Evolutionary conservation across 768 basidiomycete genomes (phyloP), one percentile per base, ranked within the genome.

Genomic region (Termitomyces bulborhizus): DNA sequence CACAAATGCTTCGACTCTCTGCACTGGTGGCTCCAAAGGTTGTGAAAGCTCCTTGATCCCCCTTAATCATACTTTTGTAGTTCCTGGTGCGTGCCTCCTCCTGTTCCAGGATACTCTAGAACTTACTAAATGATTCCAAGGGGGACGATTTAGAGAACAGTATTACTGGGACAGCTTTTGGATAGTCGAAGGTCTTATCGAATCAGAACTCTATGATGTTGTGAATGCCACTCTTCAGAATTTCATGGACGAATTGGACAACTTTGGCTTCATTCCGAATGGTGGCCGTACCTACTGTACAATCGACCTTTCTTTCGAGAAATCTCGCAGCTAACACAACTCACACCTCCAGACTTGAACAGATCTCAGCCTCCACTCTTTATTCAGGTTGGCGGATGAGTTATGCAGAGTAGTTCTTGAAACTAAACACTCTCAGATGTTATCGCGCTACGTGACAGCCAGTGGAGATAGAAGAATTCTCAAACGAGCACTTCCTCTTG

Each of bases 331-430:
- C 93, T 97, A 64, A 54, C 32, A 24, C 46, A 18, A 31, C 46
- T 27, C 9, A 29, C 46, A 31, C 26, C 41, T 16, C 11, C 24
- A 89, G 87, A 96, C 69, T 69, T 96, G 59, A 80, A 95, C 63
- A 83, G 95, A 55, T 95, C 92, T 26, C 95, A 98, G 64, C 93
- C 93, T 12, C 94, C 94, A 3, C 65, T 96, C 31, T 96, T 96
- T 72, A 83, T 89, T 53, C 85, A 85, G 63, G 89, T 88, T 56
- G 54, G 77, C 64, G 4, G 9, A 32, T 40, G 16, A 44, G 1
- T 5, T 41, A 47, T 7, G 5, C 4, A 21, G 4, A 32, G 32
- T 41, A 39, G 8, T 46, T n/a, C 24, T 21, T 36, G 26, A 16
- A 27, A 18, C 34, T n/a, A 32, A 51, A 48, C 18, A 50, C 36